Percentiles rank a stretch among this genome's conserved stretches.
These are phyloP conservation scores for Brachypodium distachyon DNA, from an alignment of 202 grass and related monocot genomes.

Conservation along the genomic window DNA sequence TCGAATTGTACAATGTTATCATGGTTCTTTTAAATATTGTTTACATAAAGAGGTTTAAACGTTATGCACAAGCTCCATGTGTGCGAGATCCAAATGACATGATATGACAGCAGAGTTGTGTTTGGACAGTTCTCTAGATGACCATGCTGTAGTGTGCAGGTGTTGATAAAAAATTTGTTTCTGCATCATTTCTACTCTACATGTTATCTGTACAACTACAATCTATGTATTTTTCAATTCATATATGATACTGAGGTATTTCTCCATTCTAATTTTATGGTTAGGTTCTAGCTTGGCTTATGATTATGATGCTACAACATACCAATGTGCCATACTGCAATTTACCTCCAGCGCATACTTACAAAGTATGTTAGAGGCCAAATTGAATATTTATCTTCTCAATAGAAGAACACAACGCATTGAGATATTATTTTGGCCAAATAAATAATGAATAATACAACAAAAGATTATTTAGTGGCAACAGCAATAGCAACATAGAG, in stretches of 20 bases:
- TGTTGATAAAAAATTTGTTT: not conserved
- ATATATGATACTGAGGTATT: not conserved
- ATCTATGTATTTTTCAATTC: not conserved
- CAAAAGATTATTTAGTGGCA: not conserved
- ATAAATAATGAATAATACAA: not conserved
- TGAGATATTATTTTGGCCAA: not conserved
- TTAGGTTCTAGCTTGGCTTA: not conserved
- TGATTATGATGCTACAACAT: too few species aligned
- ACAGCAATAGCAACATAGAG: not conserved
- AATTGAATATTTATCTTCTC: not conserved
- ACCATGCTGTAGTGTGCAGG: not conserved
- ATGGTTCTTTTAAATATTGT: not conserved
- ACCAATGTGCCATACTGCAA: not conserved
- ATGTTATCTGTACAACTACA: not conserved
- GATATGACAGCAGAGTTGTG: not conserved
- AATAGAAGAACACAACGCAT: not conserved
- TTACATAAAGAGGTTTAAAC: not conserved
- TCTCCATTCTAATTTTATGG: not conserved
- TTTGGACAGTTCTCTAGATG: not conserved
- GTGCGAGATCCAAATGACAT: not conserved
- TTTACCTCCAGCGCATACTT: not conserved
- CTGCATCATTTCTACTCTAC: not conserved
- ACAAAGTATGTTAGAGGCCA: not conserved
- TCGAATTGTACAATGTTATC: not conserved
- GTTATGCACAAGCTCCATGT: not conserved